phyloP scores from a whole-genome alignment of 371 early-diverging fungal genomes.

The Haplosporangium sp. region DNA sequence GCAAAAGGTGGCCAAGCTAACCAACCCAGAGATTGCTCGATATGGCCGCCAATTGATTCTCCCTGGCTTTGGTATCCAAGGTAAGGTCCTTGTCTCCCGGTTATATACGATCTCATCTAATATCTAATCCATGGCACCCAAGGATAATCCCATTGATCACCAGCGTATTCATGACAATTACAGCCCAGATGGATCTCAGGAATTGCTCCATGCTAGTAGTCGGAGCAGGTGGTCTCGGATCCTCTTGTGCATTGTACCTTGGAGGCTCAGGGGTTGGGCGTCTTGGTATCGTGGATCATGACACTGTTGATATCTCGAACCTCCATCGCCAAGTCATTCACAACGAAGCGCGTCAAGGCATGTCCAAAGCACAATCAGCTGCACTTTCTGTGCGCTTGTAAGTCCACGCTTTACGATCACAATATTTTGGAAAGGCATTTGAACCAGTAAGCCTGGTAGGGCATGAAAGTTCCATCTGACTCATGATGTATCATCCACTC shows the following conservation, averaged over 20 bases:
- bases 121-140: neutral
- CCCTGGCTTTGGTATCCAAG: constrained; percentile 83
- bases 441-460: neutral
- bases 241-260: constrained; percentile 92
- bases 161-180: constrained; percentile 1
- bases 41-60: constrained; percentile 96
- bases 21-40: constrained; percentile 80
- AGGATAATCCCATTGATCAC: neutral
- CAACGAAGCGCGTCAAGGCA: constrained; percentile 77
- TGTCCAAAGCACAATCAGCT: constrained; percentile 89
- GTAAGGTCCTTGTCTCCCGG: constrained; percentile 48
- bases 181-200: constrained; percentile 86
- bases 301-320: constrained; percentile 94
- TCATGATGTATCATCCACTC: constrained; percentile 5
- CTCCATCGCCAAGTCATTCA: constrained; percentile 98
- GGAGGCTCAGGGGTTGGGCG: constrained; percentile 93
- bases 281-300: constrained; percentile 97
- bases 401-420: constrained; percentile 7
- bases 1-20: constrained; percentile 40
- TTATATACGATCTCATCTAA: neutral
- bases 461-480: neutral
- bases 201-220: constrained; percentile 89
- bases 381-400: constrained; percentile 68
- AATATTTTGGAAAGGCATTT: neutral
- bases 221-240: constrained; percentile 98